These are phyloP conservation scores for Diutina ranongensis DNA, from an alignment of 1,139 yeast genomes.

Conservation along the genomic window DNA sequence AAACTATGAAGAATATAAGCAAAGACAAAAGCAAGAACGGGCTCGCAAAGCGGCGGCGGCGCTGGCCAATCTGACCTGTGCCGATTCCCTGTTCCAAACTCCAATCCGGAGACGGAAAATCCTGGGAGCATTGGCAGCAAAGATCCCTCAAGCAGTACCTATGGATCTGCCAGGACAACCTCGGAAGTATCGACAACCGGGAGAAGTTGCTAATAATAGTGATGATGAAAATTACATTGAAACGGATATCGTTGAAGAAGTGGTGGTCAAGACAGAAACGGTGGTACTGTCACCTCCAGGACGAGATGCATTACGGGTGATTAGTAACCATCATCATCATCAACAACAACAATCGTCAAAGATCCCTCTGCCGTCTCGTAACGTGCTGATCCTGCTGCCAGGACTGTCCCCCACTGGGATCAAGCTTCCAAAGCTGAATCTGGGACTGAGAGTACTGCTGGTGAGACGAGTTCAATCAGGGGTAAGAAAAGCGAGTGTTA, in stretches of 20 bases:
- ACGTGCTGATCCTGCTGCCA: conserved; percentile 36
- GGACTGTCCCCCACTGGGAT: conserved; percentile 18
- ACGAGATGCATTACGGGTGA: conserved; percentile 31
- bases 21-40: conserved; percentile 14
- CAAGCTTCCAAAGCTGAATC: conserved; percentile 25
- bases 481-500: conserved; percentile 27
- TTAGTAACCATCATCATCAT: conserved; percentile 22
- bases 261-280: conserved; percentile 13
- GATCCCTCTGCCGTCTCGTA: conserved; percentile 36
- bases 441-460: conserved; percentile 18
- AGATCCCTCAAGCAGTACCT: conserved; percentile 72
- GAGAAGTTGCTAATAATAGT: conserved; percentile 11
- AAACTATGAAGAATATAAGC: conserved; percentile 40
- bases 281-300: conserved; percentile 34
- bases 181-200: conserved; percentile 42
- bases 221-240: conserved; percentile 12
- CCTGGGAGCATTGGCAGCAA: conserved; percentile 57
- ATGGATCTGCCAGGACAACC: conserved; percentile 96
- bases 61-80: not conserved
- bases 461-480: conserved; percentile 23
- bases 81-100: conserved; percentile 45
- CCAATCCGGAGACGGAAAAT: conserved; percentile 65
- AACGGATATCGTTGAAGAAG: conserved; percentile 18
- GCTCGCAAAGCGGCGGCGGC: not conserved
- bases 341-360: conserved; percentile 19